These are phyloP conservation scores for Aspergillus aculeatus DNA, from an alignment of 2,329 filamentous ascomycete species.

Conservation along the genomic window DNA sequence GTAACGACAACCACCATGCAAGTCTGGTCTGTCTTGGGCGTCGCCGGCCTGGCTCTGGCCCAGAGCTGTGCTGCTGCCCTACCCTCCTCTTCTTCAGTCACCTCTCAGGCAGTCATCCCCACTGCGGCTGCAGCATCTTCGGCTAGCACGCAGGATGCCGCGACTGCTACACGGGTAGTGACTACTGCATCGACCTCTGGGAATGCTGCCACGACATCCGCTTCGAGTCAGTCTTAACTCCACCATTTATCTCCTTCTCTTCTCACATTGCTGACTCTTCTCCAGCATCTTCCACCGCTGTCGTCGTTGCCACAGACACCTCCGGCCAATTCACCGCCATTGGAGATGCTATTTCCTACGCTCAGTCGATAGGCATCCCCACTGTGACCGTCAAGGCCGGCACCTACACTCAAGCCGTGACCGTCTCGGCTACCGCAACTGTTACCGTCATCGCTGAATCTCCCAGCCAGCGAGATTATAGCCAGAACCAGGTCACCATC, in stretches of 20 bases:
- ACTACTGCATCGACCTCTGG: neutral
- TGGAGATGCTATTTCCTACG: constrained; percentile 45
- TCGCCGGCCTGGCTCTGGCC: neutral
- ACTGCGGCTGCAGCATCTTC: neutral
- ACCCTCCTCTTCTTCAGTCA: neutral
- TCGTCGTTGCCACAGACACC: constrained; percentile 48
- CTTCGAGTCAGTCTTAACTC: no score
- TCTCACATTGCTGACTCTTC: no score
- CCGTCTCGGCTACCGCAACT: constrained; percentile 40
- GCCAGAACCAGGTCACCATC: constrained; percentile 42
- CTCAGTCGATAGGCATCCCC: constrained; percentile 41
- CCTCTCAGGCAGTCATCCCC: neutral
- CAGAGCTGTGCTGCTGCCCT: neutral
- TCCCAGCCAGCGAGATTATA: constrained; percentile 30
- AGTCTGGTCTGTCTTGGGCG: neutral
- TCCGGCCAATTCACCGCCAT: constrained; percentile 49
- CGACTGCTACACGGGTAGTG: neutral
- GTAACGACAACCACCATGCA: neutral
- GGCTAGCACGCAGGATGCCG: neutral
- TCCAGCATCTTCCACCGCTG: constrained; percentile 23
- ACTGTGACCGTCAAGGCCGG: constrained; percentile 48
- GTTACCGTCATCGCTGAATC: constrained; percentile 45
- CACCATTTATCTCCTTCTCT: no score
- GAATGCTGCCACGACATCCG: no score
- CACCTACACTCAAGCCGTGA: constrained; percentile 47